phyloP scores from a whole-genome alignment of 2,329 filamentous ascomycete species.

The Aspergillus sp. region DNA sequence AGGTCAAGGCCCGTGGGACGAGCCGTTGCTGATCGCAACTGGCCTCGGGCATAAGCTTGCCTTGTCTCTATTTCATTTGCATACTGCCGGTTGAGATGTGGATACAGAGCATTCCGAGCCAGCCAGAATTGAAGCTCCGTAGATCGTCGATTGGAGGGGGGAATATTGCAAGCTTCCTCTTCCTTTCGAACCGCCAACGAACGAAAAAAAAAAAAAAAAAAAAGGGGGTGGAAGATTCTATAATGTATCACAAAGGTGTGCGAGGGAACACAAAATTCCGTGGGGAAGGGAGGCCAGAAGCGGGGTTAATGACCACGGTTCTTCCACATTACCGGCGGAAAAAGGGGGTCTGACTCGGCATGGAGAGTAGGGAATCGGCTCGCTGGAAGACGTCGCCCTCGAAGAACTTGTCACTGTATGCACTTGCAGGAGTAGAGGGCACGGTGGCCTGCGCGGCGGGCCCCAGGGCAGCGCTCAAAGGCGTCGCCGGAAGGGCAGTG shows the following conservation, averaged over 20 bases:
- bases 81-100: background rate
- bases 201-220: background rate
- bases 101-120: background rate
- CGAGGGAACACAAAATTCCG: background rate
- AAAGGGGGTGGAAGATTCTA: background rate
- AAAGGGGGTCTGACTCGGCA: conserved; percentile 43
- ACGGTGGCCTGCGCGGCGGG: conserved; percentile 89
- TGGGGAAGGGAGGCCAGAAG: background rate
- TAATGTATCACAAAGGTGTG: background rate
- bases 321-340: conserved; percentile 36
- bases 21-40: background rate
- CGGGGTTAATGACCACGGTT: background rate
- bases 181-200: background rate
- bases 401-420: conserved; percentile 50
- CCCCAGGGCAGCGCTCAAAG: conserved; percentile 82
- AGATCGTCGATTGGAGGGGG: background rate
- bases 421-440: conserved; percentile 58
- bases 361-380: conserved; percentile 48
- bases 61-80: conserved; percentile 1
- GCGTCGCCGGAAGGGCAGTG: conserved; percentile 73
- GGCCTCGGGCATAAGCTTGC: background rate
- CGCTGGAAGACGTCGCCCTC: conserved; percentile 51
- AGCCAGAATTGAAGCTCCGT: background rate
- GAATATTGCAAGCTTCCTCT: background rate
- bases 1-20: background rate